A percentile compares a stretch with the other conserved stretches of the same genome.
Evolutionary conservation across 805 yeast species (phyloP).

Genomic region (Yarrowia sp.): DNA sequence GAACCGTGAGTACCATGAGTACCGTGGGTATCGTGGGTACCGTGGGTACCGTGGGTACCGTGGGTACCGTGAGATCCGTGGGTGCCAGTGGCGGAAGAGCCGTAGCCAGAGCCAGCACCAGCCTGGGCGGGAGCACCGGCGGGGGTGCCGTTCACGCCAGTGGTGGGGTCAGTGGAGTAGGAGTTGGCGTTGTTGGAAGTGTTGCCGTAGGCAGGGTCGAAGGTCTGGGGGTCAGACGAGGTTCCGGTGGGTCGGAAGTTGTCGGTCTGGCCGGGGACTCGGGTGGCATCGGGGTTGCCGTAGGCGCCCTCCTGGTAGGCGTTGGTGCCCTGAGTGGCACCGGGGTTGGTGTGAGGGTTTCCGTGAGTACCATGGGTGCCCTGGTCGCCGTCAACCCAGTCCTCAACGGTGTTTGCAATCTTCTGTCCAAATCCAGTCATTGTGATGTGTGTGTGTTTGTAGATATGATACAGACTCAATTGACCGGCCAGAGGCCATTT

Average conservation of each 20-base stretch:
- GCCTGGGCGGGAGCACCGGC: slow-evolving; percentile 11
- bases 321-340: background rate
- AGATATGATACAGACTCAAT: background rate
- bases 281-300: slow-evolving; percentile 9
- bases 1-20: background rate
- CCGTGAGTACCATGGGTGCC: slow-evolving; percentile 9
- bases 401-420: slow-evolving; percentile 14
- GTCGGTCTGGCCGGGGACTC: slow-evolving; percentile 17
- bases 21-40: background rate
- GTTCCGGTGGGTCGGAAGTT: slow-evolving; percentile 11
- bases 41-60: background rate
- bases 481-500: background rate
- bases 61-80: slow-evolving; percentile 1
- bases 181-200: slow-evolving; percentile 16
- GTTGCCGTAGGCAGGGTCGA: slow-evolving; percentile 12
- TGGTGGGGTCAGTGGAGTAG: slow-evolving; percentile 15
- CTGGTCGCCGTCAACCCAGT: slow-evolving; percentile 5
- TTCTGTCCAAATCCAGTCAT: background rate
- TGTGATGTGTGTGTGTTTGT: background rate
- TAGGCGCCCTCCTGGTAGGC: slow-evolving; percentile 9
- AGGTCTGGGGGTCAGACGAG: background rate
- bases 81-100: background rate
- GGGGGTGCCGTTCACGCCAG: slow-evolving; percentile 16
- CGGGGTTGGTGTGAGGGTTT: background rate
- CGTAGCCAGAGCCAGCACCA: background rate